These are phyloP conservation scores for Kazachstania africana DNA, from an alignment of 805 yeast species.

Conservation along the genomic window DNA sequence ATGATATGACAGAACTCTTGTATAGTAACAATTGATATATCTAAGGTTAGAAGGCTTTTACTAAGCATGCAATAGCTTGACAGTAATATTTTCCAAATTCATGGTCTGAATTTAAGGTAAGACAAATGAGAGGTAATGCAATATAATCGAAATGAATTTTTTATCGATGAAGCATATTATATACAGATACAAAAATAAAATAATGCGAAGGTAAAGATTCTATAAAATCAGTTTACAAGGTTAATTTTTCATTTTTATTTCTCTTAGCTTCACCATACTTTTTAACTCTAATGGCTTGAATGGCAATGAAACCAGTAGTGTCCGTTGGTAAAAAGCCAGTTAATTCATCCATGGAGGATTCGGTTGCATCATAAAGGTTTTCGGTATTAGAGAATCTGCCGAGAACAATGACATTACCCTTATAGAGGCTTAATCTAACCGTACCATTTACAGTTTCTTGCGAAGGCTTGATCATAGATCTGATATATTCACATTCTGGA, in stretches of 20 bases:
- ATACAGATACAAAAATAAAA: too few species aligned
- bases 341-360: conserved; percentile 97
- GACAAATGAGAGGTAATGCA: too few species aligned
- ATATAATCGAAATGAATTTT: too few species aligned
- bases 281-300: conserved; percentile 96
- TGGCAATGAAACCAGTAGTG: conserved; percentile 94
- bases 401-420: conserved; percentile 72
- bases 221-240: conserved; percentile 25
- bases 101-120: too few species aligned
- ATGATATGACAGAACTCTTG: too few species aligned
- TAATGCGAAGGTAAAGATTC: background rate
- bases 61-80: too few species aligned
- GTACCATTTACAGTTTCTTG: conserved; percentile 93
- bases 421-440: conserved; percentile 88
- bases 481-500: conserved; percentile 94
- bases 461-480: conserved; percentile 88
- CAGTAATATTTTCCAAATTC: too few species aligned
- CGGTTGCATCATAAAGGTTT: conserved; percentile 94
- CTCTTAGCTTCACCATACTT: conserved; percentile 94
- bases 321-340: conserved; percentile 97
- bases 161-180: too few species aligned
- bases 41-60: too few species aligned
- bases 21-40: too few species aligned
- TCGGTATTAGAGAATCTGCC: conserved; percentile 96
- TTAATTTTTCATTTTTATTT: conserved; percentile 48